Evolutionary conservation across 1,284 basidiomycete species (phyloP).

Genomic region (Ceratobasidium sp.): DNA sequence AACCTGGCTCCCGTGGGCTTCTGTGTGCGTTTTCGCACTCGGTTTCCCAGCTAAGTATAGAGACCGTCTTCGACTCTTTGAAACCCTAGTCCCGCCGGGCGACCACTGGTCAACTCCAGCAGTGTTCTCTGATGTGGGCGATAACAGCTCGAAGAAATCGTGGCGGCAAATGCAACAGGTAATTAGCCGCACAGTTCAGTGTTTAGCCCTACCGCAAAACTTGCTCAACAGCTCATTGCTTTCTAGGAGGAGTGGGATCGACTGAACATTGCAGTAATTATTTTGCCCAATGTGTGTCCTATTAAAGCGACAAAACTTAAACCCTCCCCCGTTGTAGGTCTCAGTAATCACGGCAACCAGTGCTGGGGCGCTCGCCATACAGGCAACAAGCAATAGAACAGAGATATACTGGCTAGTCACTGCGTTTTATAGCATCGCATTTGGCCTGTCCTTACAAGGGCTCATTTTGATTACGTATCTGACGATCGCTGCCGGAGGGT

Average conservation of each 20-base stretch:
- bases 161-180: constrained; percentile 14
- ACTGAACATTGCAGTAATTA: constrained; percentile 4
- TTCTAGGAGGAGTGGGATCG: constrained; percentile 25
- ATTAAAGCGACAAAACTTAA: no score
- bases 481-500: constrained; percentile 13
- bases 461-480: constrained; percentile 13
- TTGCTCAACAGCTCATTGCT: background rate
- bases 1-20: background rate
- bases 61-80: no score
- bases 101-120: no score
- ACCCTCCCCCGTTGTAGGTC: background rate
- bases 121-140: no score
- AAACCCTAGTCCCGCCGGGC: no score
- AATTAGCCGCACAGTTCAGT: background rate
- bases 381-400: background rate
- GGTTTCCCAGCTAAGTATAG: no score
- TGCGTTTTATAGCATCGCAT: constrained; percentile 19
- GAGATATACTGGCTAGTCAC: constrained; percentile 5
- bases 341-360: constrained; percentile 25
- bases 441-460: constrained; percentile 20
- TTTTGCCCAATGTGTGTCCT: background rate
- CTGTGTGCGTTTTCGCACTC: no score
- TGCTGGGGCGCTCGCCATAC: constrained; percentile 21
- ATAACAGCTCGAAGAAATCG: background rate
- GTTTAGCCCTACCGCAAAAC: background rate